Evolutionary conservation across 2,329 filamentous ascomycete species (phyloP).

Genomic region (Aspergillus novofumigatus): DNA sequence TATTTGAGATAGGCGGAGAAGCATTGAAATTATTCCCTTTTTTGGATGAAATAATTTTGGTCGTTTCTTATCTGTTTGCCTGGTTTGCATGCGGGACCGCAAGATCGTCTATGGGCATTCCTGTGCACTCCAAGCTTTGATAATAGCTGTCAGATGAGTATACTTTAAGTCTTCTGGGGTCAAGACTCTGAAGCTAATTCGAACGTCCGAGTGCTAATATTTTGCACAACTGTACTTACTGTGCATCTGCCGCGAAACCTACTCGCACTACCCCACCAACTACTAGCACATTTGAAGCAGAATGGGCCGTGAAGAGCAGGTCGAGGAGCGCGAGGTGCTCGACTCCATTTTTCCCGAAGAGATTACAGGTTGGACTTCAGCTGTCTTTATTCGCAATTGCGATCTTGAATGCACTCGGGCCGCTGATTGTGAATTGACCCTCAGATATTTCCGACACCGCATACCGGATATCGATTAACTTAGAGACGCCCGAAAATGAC

Average conservation of each 20-base stretch:
- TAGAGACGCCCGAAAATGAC: conserved; percentile 70
- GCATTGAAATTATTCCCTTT: conserved; percentile 14
- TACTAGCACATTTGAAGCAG: conserved; percentile 24
- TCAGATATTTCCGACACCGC: conserved; percentile 85
- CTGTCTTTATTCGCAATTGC: background rate
- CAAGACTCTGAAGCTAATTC: background rate
- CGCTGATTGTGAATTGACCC: conserved; percentile 13
- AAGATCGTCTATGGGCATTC: conserved; percentile 18
- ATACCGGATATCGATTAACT: conserved; percentile 78
- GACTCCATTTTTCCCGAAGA: conserved; percentile 98
- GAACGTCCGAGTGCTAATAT: background rate
- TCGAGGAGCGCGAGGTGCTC: conserved; percentile 94
- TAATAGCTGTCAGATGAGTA: conserved; percentile 1
- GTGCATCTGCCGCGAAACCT: background rate
- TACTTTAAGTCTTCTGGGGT: background rate
- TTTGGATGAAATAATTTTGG: conserved; percentile 25
- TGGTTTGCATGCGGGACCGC: conserved; percentile 39
- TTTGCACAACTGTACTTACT: background rate
- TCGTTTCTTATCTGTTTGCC: conserved; percentile 35
- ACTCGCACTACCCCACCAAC: conserved; percentile 26
- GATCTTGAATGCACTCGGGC: background rate
- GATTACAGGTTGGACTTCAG: conserved; percentile 66
- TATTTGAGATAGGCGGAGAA: conserved; percentile 6
- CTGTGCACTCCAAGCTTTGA: conserved; percentile 3
- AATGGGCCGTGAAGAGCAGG: conserved; percentile 72